A percentile compares a stretch with the other conserved stretches of the same genome.
Evolutionary conservation across 495 filamentous ascomycete species (phyloP).

Genomic region (Xylaria sp.): DNA sequence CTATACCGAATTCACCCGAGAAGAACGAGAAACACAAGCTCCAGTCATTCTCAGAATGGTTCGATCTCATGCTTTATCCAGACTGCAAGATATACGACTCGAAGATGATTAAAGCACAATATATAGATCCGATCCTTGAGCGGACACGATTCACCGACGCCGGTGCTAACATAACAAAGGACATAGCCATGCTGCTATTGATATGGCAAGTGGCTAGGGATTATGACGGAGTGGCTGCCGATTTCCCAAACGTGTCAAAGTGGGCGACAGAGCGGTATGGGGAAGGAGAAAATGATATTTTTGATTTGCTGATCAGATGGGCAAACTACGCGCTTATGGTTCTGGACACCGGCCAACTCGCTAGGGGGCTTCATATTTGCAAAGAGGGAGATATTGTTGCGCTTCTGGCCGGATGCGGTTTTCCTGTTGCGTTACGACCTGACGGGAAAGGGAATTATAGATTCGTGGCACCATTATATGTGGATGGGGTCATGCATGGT

Average conservation of each 20-base stretch:
- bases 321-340: slow-evolving; percentile 9
- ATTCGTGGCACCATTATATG: slow-evolving; percentile 9
- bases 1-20: not conserved
- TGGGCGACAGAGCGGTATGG: not conserved
- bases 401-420: not conserved
- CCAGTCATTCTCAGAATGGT: not conserved
- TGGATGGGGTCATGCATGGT: slow-evolving; percentile 1
- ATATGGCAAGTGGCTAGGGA: not conserved
- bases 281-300: not conserved
- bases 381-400: slow-evolving; percentile 8
- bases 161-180: not conserved
- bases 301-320: not conserved
- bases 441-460: not conserved
- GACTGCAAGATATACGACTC: not conserved
- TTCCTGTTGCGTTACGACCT: slow-evolving; percentile 6
- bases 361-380: not conserved
- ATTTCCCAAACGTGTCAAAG: not conserved
- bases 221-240: not conserved
- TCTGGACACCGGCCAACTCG: not conserved
- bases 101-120: not conserved
- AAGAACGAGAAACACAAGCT: not conserved
- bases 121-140: not conserved
- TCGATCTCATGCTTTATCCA: slow-evolving; percentile 1
- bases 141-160: not conserved
- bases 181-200: not conserved